Conservation (phyloP, 495 filamentous ascomycete species). For the Copromyces sp. region DNA sequence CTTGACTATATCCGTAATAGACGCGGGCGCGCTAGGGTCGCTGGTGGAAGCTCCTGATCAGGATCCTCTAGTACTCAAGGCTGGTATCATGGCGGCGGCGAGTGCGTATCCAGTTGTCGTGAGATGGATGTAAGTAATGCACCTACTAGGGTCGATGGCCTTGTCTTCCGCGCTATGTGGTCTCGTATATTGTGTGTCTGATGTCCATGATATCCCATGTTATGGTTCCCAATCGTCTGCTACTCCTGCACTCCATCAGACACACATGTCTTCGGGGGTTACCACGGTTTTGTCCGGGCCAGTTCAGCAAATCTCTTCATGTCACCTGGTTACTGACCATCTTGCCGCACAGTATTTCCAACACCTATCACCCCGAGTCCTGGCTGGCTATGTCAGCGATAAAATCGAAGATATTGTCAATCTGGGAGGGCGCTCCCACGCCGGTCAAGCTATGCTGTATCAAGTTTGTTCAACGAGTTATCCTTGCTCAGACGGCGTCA, state of each 20-base stretch:
- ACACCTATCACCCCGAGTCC: constrained; percentile 61
- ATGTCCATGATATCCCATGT: constrained; percentile 8
- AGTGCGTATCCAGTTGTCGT: constrained; percentile 87
- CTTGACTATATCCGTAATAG: constrained; percentile 59
- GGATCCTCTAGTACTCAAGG: constrained; percentile 68
- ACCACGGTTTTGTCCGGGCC: not conserved
- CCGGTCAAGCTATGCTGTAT: constrained; percentile 86
- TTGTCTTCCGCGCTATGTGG: constrained; percentile 9
- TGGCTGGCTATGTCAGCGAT: constrained; percentile 87
- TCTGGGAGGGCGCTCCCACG: constrained; percentile 74
- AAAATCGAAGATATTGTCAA: constrained; percentile 74
- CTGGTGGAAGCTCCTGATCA: constrained; percentile 62
- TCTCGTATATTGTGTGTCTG: constrained; percentile 16
- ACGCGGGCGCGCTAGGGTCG: constrained; percentile 51
- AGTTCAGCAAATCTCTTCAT: not conserved
- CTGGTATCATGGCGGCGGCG: constrained; percentile 71
- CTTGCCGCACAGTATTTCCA: constrained; percentile 55
- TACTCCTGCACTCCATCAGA: not conserved
- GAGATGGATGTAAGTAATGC: constrained; percentile 76
- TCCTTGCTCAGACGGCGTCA: constrained; percentile 83
- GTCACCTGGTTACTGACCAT: not conserved
- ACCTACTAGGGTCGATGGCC: not conserved
- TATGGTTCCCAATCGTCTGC: constrained; percentile 3
- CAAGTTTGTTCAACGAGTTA: constrained; percentile 90
- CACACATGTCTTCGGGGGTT: not conserved